Percentiles rank a stretch among this genome's conserved stretches.
Conservation (phyloP, 2,329 filamentous ascomycete genomes). For the Hypoxylon sp. region DNA sequence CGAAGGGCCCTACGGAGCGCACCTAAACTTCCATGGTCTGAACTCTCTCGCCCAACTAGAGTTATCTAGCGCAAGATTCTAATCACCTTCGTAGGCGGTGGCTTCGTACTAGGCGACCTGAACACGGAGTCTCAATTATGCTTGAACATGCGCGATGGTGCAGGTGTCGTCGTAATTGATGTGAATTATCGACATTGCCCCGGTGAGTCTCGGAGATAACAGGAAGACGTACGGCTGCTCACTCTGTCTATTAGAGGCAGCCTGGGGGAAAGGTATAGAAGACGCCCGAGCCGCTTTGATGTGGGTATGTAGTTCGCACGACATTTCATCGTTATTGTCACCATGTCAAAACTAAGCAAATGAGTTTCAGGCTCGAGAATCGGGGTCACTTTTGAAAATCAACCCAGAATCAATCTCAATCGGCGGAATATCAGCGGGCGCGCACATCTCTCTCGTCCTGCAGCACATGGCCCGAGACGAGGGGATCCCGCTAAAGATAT, state of each 20-base stretch:
- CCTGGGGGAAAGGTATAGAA: slow-evolving; percentile 57
- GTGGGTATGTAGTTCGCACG: slow-evolving; percentile 52
- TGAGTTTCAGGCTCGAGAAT: slow-evolving; percentile 48
- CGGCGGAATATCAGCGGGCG: slow-evolving; percentile 59
- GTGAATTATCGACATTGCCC: slow-evolving; percentile 60
- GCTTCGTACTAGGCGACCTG: slow-evolving; percentile 58
- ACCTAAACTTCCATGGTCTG: slow-evolving; percentile 57
- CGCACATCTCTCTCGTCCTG: slow-evolving; percentile 55
- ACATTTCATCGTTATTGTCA: neutral
- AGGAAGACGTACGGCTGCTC: neutral
- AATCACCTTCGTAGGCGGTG: slow-evolving; percentile 52
- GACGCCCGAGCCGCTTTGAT: slow-evolving; percentile 57
- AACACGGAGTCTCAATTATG: slow-evolving; percentile 55
- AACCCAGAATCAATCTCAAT: slow-evolving; percentile 56
- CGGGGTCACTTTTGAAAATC: slow-evolving; percentile 52
- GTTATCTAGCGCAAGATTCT: neutral
- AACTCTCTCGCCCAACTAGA: neutral
- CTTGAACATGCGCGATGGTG: slow-evolving; percentile 56
- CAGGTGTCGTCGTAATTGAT: slow-evolving; percentile 58
- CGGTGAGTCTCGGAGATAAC: slow-evolving; percentile 46
- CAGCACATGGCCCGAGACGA: slow-evolving; percentile 58
- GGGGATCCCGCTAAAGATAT: slow-evolving; percentile 56
- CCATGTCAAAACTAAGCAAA: slow-evolving; percentile 13
- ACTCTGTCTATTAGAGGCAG: slow-evolving; percentile 47
- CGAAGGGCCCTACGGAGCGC: slow-evolving; percentile 54